A percentile compares a stretch with the other conserved stretches of the same genome.
These are phyloP conservation scores for Solanum tarapatanum DNA, from an alignment of 257 asterid species.

Conservation along the genomic window DNA sequence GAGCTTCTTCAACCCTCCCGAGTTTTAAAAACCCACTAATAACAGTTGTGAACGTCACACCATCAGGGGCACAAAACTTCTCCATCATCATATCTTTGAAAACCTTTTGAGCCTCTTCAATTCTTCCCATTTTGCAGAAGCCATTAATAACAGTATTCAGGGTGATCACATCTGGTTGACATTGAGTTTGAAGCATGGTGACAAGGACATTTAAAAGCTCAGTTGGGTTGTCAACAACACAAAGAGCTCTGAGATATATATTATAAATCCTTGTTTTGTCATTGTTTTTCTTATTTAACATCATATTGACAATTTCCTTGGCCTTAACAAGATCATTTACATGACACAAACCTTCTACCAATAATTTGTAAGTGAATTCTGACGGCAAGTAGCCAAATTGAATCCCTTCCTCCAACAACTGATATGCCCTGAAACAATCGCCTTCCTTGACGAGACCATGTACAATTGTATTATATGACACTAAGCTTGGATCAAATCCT, in stretches of 20 bases:
- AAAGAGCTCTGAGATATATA: slow-evolving; percentile 74
- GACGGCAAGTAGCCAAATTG: slow-evolving; percentile 55
- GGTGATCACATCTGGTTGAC: slow-evolving; percentile 67
- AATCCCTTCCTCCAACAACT: slow-evolving; percentile 66
- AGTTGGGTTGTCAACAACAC: slow-evolving; percentile 48
- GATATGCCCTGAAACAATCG: slow-evolving; percentile 73
- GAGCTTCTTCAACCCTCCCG: slow-evolving; percentile 52
- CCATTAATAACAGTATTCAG: slow-evolving; percentile 77
- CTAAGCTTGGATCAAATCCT: slow-evolving; percentile 46
- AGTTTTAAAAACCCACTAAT: slow-evolving; percentile 46
- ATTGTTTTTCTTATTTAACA: slow-evolving; percentile 38
- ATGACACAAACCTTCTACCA: slow-evolving; percentile 65
- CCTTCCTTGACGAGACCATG: slow-evolving; percentile 67
- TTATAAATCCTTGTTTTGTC: slow-evolving; percentile 62
- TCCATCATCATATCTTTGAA: slow-evolving; percentile 57
- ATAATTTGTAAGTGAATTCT: slow-evolving; percentile 58
- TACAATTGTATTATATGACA: slow-evolving; percentile 55
- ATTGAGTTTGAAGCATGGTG: slow-evolving; percentile 61
- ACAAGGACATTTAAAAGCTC: slow-evolving; percentile 79
- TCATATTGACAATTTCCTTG: slow-evolving; percentile 27
- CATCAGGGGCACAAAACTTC: slow-evolving; percentile 69
- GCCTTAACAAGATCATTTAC: slow-evolving; percentile 55
- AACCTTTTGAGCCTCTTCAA: slow-evolving; percentile 63
- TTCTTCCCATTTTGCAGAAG: slow-evolving; percentile 57
- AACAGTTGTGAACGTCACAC: slow-evolving; percentile 57